These are phyloP conservation scores for Saccharomyces hybrid DNA, from an alignment of 1,139 yeast species.

Conservation along the genomic window DNA sequence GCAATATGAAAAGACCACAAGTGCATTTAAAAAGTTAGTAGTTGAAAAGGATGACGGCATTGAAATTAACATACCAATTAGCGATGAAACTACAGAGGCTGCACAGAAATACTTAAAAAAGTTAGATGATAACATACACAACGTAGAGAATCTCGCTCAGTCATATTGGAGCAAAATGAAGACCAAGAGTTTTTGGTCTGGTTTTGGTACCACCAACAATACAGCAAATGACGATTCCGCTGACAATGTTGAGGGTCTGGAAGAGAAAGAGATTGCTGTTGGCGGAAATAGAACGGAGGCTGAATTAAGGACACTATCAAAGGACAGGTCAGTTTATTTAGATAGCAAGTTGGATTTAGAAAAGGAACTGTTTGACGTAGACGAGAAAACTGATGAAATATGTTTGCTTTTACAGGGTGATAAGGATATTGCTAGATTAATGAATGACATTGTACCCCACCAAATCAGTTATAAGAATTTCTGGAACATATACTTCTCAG, in stretches of 20 bases:
- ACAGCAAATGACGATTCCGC: conserved; percentile 8
- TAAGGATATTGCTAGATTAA: conserved; percentile 48
- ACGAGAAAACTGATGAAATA: conserved; percentile 47
- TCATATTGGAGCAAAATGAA: conserved; percentile 28
- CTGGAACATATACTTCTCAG: conserved; percentile 68
- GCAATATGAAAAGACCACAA: conserved; percentile 25
- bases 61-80: conserved; percentile 20
- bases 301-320: conserved; percentile 47
- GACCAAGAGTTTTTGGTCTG: conserved; percentile 25
- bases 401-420: conserved; percentile 42
- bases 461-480: conserved; percentile 52
- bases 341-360: conserved; percentile 33
- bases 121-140: conserved; percentile 25
- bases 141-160: conserved; percentile 25
- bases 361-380: conserved; percentile 38
- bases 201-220: conserved; percentile 18
- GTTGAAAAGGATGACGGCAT: conserved; percentile 19
- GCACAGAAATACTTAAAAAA: conserved; percentile 26
- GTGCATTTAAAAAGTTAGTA: conserved; percentile 17
- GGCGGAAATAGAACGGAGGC: conserved; percentile 51
- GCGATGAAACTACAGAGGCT: conserved; percentile 19
- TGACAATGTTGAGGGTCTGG: conserved; percentile 23
- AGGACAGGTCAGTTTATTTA: conserved; percentile 41
- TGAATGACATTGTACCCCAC: conserved; percentile 63
- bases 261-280: conserved; percentile 24